phyloP scores from a whole-genome alignment of 2,329 filamentous ascomycete genomes.

The Periglandula ipomoeae region DNA sequence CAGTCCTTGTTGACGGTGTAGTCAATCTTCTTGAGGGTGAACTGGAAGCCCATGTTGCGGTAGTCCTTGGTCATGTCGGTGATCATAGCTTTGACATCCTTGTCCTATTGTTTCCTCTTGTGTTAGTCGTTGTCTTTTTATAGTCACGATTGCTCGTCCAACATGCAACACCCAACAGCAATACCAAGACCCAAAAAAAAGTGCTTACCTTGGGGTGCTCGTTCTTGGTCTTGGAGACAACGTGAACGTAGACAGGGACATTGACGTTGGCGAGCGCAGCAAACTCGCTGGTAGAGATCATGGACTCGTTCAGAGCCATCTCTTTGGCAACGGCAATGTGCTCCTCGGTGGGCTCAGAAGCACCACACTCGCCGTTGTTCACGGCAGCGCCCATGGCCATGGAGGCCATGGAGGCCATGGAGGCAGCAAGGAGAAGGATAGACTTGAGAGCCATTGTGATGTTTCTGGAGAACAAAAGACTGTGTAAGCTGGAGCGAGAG shows the following conservation, averaged over 20 bases:
- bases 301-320: background rate
- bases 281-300: background rate
- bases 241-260: constrained; percentile 3
- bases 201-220: background rate
- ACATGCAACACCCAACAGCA: no score
- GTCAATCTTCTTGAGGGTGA: background rate
- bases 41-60: background rate
- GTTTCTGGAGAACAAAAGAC: background rate
- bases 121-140: no score
- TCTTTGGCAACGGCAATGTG: background rate
- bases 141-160: background rate
- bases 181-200: no score
- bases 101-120: background rate
- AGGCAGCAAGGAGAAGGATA: background rate
- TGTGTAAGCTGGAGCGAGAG: background rate
- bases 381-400: background rate
- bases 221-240: background rate
- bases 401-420: background rate
- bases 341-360: constrained; percentile 4
- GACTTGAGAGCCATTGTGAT: background rate
- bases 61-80: background rate
- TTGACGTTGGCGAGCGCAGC: background rate
- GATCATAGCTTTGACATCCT: background rate
- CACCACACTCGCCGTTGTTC: background rate
- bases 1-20: constrained; percentile 1